Conservation (phyloP, 768 basidiomycete genomes). For the Cyclocybe aegerita region DNA sequence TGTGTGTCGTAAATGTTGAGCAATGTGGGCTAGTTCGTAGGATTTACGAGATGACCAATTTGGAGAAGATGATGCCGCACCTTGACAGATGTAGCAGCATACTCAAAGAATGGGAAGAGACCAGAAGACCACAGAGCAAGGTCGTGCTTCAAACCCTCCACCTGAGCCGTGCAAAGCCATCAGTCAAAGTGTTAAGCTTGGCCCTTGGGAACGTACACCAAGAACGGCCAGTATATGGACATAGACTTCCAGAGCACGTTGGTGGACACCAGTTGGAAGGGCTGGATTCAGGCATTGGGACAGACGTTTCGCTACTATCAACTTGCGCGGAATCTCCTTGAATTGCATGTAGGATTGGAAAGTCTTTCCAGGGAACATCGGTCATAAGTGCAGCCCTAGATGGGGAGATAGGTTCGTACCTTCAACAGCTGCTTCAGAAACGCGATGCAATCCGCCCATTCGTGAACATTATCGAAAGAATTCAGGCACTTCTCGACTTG, state of each 20-base stretch:
- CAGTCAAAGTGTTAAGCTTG: conserved; percentile 2
- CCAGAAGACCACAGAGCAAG: conserved; percentile 94
- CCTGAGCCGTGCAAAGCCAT: conserved; percentile 40
- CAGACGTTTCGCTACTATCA: conserved; percentile 91
- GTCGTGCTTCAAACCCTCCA: conserved; percentile 84
- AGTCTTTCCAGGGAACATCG: conserved; percentile 49
- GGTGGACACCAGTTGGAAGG: conserved; percentile 94
- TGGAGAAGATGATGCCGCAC: conserved; percentile 33
- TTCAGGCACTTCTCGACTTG: conserved; percentile 92
- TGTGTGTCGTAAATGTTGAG: conserved; percentile 91
- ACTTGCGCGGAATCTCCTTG: conserved; percentile 93
- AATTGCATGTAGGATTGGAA: conserved; percentile 93
- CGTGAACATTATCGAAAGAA: conserved; percentile 93
- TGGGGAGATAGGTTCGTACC: conserved; percentile 39
- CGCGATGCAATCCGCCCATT: conserved; percentile 99
- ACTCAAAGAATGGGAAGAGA: conserved; percentile 98
- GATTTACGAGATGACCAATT: neutral
- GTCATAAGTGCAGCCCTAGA: neutral
- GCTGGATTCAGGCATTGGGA: conserved; percentile 98
- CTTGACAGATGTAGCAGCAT: conserved; percentile 98
- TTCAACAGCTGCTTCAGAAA: conserved; percentile 94
- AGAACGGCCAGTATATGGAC: conserved; percentile 87
- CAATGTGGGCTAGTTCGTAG: conserved; percentile 63
- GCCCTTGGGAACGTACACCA: conserved; percentile 58
- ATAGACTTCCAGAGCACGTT: conserved; percentile 94